These are phyloP conservation scores for Tolypocladium nubicola DNA, from an alignment of 2,329 filamentous ascomycete genomes.

Conservation along the genomic window DNA sequence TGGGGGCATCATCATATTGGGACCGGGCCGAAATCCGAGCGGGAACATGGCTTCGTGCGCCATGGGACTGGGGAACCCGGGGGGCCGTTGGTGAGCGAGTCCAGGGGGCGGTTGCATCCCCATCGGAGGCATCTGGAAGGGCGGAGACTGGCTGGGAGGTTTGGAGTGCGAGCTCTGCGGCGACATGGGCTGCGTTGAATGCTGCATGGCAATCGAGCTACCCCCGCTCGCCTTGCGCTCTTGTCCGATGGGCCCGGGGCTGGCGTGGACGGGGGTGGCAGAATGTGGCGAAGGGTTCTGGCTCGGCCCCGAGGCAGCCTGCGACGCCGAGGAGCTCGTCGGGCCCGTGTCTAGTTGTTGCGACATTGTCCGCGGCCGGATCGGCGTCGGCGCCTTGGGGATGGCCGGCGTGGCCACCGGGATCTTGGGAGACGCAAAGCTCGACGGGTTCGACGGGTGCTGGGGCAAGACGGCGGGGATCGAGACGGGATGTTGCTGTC, in stretches of 20 bases:
- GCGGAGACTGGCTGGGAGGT: conserved; percentile 29
- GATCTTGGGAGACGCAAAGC: conserved; percentile 68
- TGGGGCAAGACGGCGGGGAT: conserved; percentile 44
- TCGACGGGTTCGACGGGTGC: conserved; percentile 45
- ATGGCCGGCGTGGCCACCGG: conserved; percentile 69
- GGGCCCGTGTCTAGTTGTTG: conserved; percentile 69
- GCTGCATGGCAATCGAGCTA: conserved; percentile 14
- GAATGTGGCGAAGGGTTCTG: conserved; percentile 50
- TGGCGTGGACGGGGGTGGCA: conserved; percentile 53
- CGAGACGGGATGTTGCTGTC: conserved; percentile 26
- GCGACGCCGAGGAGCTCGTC: conserved; percentile 59
- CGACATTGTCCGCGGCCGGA: conserved; percentile 64
- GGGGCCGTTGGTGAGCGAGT: conserved; percentile 24
- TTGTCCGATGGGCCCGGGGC: conserved; percentile 51
- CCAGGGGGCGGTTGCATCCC: conserved; percentile 38
- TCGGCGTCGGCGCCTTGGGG: conserved; percentile 73
- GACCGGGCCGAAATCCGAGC: conserved; percentile 34
- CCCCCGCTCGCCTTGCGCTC: conserved; percentile 51
- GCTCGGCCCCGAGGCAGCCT: conserved; percentile 44
- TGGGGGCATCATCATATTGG: conserved; percentile 37
- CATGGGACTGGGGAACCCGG: conserved; percentile 47
- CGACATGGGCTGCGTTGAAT: conserved; percentile 38
- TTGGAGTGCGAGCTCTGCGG: conserved; percentile 34
- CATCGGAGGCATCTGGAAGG: conserved; percentile 44
- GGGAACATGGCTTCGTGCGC: conserved; percentile 40